Percentiles rank a stretch among this genome's conserved stretches.
Evolutionary conservation across 177 flowering plant species (phyloP).

Genomic region (Vitis hybrid): DNA sequence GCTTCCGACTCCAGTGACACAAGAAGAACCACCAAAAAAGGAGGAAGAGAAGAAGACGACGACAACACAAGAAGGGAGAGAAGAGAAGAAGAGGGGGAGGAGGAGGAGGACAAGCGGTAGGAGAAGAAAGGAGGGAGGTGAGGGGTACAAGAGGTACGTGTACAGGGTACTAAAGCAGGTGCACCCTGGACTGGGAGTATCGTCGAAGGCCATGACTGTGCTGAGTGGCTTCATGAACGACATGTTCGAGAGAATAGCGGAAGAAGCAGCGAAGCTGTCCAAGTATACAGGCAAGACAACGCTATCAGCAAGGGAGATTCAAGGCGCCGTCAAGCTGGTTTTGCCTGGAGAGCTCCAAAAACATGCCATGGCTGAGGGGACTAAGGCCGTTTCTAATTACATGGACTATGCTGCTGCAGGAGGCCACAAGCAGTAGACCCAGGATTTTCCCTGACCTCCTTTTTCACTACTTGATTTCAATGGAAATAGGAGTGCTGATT

Average conservation of each 20-base stretch:
- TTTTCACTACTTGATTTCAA: too few relatives aligned
- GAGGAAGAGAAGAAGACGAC: slow-evolving; percentile 13
- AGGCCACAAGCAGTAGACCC: not conserved
- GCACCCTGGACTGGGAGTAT: slow-evolving; percentile 66
- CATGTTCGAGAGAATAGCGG: slow-evolving; percentile 80
- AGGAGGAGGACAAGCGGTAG: slow-evolving; percentile 15
- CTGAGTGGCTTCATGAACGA: slow-evolving; percentile 71
- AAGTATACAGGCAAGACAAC: slow-evolving; percentile 40
- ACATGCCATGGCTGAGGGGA: slow-evolving; percentile 75
- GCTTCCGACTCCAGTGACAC: not conserved
- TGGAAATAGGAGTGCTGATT: too few relatives aligned
- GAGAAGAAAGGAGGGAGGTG: slow-evolving; percentile 17
- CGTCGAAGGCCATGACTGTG: slow-evolving; percentile 64
- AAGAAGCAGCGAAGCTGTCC: slow-evolving; percentile 54
- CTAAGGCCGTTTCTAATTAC: slow-evolving; percentile 63
- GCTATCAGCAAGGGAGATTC: slow-evolving; percentile 73
- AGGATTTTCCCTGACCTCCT: not conserved
- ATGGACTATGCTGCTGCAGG: slow-evolving; percentile 12
- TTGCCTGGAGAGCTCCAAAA: slow-evolving; percentile 78
- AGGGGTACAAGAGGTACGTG: slow-evolving; percentile 61
- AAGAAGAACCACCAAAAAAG: slow-evolving; percentile 1
- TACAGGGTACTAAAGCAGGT: slow-evolving; percentile 77
- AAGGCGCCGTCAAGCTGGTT: slow-evolving; percentile 69
- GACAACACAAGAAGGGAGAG: not conserved
- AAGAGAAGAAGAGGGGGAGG: slow-evolving; percentile 3